Base-by-base conservation (phyloP, 768 basidiomycete genomes). In the Calocera viscosa region DNA sequence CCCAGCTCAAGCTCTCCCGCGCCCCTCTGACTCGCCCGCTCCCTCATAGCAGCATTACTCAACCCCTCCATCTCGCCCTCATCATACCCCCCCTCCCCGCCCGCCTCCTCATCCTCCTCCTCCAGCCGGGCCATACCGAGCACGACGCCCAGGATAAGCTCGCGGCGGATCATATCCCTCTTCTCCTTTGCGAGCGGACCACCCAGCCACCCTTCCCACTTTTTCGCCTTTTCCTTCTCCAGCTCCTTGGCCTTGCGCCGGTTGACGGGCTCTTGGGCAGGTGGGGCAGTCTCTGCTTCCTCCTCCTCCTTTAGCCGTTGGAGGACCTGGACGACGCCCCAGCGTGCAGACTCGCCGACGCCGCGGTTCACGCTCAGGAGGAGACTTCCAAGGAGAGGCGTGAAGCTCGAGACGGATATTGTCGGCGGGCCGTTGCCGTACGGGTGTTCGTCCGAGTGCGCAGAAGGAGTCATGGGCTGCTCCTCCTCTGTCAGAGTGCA, bases 81-180 rank as follows among this genome's bases (percentile, higher is more conserved):
- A 33, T 38, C 34, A 16, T 12, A 33, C 28, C 63, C 63, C 26
- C 32, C 47, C 47, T 77, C 73, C 30, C 76, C 72, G 69, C 73
- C 76, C 35, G 77, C 68, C 5, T 71, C 78, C 71, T 63, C 64
- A 69, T 75, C 72, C 71, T 75, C 77, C 17, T 73, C 74, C 49
- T 86, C 86, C 32, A 97, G 80, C 24, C 86, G 80, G 10, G 91
- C 91, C 81, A 97, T 89, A 33, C 92, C 94, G 65, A 96, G 86
- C 66, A 95, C 86, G 69, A 97, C 86, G 38, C 91, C 90, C 66
- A 89, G 82, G 7, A 95, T 74, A 47, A 97, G 82, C 77, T 95
- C 93, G 34, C 84, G 82, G 72, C 90, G 86, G 69, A 96, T 84
- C 74, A 90, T 76, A 3, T 78, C 77, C 67, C 88, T 79, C 71